Evolutionary conservation across 495 filamentous ascomycete species (phyloP).

Genomic region (Penicillium chermesinum): DNA sequence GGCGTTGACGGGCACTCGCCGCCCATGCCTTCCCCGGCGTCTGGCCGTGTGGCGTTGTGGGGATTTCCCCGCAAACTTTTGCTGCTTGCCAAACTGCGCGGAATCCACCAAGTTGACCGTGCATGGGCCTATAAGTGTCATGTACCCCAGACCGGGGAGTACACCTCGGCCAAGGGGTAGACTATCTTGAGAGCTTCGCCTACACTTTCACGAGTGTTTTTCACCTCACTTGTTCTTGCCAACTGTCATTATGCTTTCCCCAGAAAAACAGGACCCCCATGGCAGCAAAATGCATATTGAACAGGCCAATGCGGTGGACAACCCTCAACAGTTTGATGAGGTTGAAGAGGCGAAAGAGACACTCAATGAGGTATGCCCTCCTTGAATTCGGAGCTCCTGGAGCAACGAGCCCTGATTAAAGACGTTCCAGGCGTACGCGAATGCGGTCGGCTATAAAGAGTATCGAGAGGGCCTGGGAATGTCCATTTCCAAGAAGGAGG

Average conservation of each 20-base stretch:
- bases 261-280: neutral
- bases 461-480: conserved; percentile 1
- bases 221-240: neutral
- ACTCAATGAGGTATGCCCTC: neutral
- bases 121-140: neutral
- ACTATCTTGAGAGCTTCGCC: too few species aligned
- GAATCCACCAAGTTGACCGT: neutral
- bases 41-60: neutral
- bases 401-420: too few species aligned
- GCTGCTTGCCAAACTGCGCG: neutral
- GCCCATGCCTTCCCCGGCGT: neutral
- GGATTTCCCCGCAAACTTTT: neutral
- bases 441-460: neutral
- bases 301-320: neutral
- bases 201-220: too few species aligned
- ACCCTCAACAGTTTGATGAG: neutral
- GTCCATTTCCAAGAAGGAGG: neutral
- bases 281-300: neutral
- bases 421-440: neutral
- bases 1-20: neutral
- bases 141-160: neutral
- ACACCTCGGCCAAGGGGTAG: neutral
- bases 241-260: neutral
- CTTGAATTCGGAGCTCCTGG: too few species aligned
- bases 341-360: neutral